Percentiles rank a stretch among this genome's conserved stretches.
Conservation (phyloP, 345 rosid species). For the Brassica juncea region DNA sequence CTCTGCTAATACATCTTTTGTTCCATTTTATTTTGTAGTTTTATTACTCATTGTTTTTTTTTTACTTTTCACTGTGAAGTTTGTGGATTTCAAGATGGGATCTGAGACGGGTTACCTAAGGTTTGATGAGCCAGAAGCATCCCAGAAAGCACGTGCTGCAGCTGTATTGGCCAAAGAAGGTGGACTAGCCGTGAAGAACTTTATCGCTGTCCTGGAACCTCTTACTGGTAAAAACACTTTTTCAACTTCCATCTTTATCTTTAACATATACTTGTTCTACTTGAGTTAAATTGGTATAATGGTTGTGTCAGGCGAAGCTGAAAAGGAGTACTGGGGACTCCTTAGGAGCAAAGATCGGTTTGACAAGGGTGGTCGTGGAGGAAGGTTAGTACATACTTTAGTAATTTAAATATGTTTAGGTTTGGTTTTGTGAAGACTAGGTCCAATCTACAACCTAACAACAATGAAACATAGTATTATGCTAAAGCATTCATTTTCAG, state of each 20-base stretch:
- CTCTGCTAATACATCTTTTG: background rate
- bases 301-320: conserved; percentile 64
- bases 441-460: no score
- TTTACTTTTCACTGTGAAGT: conserved; percentile 45
- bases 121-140: conserved; percentile 84
- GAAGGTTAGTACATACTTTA: conserved; percentile 59
- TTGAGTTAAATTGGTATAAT: conserved; percentile 6
- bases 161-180: conserved; percentile 86
- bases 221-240: conserved; percentile 54
- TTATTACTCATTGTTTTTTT: background rate
- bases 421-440: background rate
- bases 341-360: conserved; percentile 63
- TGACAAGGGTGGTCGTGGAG: conserved; percentile 64
- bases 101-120: conserved; percentile 71
- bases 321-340: conserved; percentile 76
- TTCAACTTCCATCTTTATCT: background rate
- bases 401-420: background rate
- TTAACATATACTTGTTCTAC: background rate
- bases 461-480: no score
- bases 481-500: no score
- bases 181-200: conserved; percentile 78
- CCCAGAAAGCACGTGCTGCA: conserved; percentile 94
- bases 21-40: background rate
- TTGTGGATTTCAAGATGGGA: conserved; percentile 86
- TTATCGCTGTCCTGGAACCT: conserved; percentile 72